phyloP scores from a whole-genome alignment of 1,284 basidiomycete genomes.

The Trametes sp. region DNA sequence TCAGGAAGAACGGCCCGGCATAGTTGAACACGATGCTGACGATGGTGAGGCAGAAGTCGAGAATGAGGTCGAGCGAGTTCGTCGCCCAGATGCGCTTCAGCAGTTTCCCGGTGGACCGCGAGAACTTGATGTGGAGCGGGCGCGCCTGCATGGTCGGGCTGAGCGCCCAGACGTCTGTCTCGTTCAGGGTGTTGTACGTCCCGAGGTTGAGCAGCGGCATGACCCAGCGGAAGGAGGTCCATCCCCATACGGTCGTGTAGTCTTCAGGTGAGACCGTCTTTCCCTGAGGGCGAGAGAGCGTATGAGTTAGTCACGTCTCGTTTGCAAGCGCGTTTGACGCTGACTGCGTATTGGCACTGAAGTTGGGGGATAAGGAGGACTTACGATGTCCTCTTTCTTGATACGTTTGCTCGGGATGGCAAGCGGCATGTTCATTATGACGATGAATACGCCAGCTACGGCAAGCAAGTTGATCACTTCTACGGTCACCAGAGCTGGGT shows the following conservation, averaged over 20 bases:
- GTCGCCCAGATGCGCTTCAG: slow-evolving; percentile 69
- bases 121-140: slow-evolving; percentile 71
- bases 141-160: slow-evolving; percentile 74
- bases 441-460: slow-evolving; percentile 48
- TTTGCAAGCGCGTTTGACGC: no score
- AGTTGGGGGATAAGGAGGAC: slow-evolving; percentile 26
- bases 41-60: slow-evolving; percentile 74
- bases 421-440: slow-evolving; percentile 65
- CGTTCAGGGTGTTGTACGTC: slow-evolving; percentile 65
- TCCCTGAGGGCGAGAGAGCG: slow-evolving; percentile 50
- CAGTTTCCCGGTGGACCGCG: slow-evolving; percentile 55
- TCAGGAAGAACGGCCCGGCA: slow-evolving; percentile 71
- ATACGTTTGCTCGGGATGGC: slow-evolving; percentile 58
- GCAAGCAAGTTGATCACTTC: slow-evolving; percentile 53
- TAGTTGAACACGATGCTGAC: slow-evolving; percentile 76
- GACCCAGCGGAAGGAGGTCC: slow-evolving; percentile 87
- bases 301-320: not conserved
- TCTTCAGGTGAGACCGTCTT: slow-evolving; percentile 73
- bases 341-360: no score
- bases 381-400: slow-evolving; percentile 59
- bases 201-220: slow-evolving; percentile 72
- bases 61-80: slow-evolving; percentile 75
- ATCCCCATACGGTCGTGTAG: slow-evolving; percentile 75
- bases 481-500: slow-evolving; percentile 39
- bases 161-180: slow-evolving; percentile 75